These are phyloP conservation scores for Podospora anserina DNA, from an alignment of 495 filamentous ascomycete species.

Conservation along the genomic window DNA sequence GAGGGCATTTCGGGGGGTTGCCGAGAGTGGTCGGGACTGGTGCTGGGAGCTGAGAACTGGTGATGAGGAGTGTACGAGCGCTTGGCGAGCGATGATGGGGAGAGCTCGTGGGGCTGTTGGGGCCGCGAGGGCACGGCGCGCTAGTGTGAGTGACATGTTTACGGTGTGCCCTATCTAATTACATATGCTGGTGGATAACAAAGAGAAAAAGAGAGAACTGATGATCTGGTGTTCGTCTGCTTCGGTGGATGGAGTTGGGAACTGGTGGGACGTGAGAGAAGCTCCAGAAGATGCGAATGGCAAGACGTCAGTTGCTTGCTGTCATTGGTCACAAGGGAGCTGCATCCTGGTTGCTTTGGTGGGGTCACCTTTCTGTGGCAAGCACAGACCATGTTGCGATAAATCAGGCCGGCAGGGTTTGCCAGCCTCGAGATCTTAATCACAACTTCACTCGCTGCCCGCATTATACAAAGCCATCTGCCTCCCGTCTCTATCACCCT, in stretches of 20 bases:
- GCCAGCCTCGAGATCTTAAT: too few relatives aligned
- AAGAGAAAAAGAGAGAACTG: not conserved
- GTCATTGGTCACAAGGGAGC: not conserved
- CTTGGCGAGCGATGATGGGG: not conserved
- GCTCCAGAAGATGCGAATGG: not conserved
- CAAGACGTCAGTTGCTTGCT: not conserved
- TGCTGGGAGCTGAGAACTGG: not conserved
- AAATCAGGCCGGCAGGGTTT: too few relatives aligned
- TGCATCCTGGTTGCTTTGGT: not conserved
- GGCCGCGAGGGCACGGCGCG: not conserved
- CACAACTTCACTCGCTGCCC: too few relatives aligned
- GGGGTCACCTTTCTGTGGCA: not conserved
- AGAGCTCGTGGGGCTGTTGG: not conserved
- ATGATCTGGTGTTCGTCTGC: not conserved
- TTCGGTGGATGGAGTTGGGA: too few relatives aligned
- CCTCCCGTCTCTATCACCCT: too few relatives aligned
- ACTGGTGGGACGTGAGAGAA: too few relatives aligned
- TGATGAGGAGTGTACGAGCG: not conserved
- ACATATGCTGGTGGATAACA: not conserved
- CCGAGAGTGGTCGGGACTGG: constrained; percentile 29
- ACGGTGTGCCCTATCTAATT: not conserved
- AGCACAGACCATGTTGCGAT: not conserved
- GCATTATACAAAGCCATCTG: too few relatives aligned
- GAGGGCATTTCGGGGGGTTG: constrained; percentile 20
- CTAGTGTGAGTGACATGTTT: not conserved